Evolutionary conservation across 805 yeast genomes (phyloP).

Genomic region (Clavispora phyllophila): DNA sequence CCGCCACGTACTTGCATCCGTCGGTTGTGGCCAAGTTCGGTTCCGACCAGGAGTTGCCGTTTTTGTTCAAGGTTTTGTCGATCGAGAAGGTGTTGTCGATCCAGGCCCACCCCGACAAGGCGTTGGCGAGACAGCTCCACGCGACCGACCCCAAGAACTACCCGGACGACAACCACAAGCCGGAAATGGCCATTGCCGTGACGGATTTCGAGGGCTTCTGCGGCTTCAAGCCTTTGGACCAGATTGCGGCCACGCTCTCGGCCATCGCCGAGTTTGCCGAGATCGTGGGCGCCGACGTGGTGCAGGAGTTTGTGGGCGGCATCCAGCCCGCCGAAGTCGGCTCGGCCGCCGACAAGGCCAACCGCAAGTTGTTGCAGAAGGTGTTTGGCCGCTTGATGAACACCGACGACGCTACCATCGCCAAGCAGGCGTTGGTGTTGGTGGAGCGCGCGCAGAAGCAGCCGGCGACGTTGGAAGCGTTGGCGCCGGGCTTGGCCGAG

Average conservation of each 20-base stretch:
- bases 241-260: conserved; percentile 63
- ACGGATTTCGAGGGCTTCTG: conserved; percentile 97
- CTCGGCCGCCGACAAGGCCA: conserved; percentile 48
- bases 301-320: conserved; percentile 48
- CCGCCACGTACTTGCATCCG: conserved; percentile 55
- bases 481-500: conserved; percentile 53
- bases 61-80: conserved; percentile 88
- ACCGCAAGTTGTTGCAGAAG: conserved; percentile 63
- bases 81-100: conserved; percentile 89
- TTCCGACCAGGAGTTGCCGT: conserved; percentile 71
- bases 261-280: conserved; percentile 72
- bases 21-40: conserved; percentile 62
- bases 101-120: conserved; percentile 97
- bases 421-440: conserved; percentile 53
- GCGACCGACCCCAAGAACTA: conserved; percentile 84
- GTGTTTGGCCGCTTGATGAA: conserved; percentile 85
- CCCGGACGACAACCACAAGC: conserved; percentile 98
- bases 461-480: conserved; percentile 52
- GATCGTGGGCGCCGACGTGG: conserved; percentile 61
- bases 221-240: conserved; percentile 88
- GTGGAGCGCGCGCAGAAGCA: conserved; percentile 57
- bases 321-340: conserved; percentile 44
- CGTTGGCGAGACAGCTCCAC: conserved; percentile 71
- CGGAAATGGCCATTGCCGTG: conserved; percentile 99
- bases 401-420: conserved; percentile 58